Evolutionary conservation across 192 early-diverging fungal species (phyloP), one percentile per base, ranked within the genome.

Genomic region (Coemansia aciculifera): DNA sequence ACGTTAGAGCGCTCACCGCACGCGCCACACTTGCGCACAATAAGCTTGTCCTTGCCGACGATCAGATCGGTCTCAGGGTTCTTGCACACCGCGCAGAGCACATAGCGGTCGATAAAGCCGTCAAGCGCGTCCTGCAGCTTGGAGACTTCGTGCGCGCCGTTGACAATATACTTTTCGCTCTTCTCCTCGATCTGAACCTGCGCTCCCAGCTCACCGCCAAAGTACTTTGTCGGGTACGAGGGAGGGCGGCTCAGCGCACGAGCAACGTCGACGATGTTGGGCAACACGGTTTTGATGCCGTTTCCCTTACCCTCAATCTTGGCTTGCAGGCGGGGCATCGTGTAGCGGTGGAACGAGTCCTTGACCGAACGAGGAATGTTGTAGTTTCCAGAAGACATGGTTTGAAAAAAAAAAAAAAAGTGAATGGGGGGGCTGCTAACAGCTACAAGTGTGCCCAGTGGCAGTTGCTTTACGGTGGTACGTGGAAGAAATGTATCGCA

Each of bases 241-340:
- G 93, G 90, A 31, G 96, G 96, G 44, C 97, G 89, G 71, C 84
- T 84, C 29, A 99, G 85, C 19, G 96, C 88, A 66, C 91, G 91
- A 19, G 95, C 91, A 68, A 99, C 90, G 63, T 98, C 95, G 36
- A 89, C 68, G 91, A 99, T 98, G 89, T 99, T 99, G 63, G 93
- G 91, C 69, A 99, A 86, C 51, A 97, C 94, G 7, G 97, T 99
- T 84, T 99, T 99, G 84, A 99, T 98, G 65, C 96, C 96, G 86
- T 99, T 99, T 51, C 97, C 97, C 80, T 92, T 94, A 67, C 97
- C 97, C 77, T 99, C 97, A 52, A 98, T 90, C 88, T 92, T 92
- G 70, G 85, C 83, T 67, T 86, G 78, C 48, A 98, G 85, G 64
- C 87, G 90, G 38, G 96, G 97, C 97, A 99, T 99, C 85, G 97